Evolutionary conservation across 106 monocot genomes (phyloP).

Genomic region (Alisma plantagoaquatica): DNA sequence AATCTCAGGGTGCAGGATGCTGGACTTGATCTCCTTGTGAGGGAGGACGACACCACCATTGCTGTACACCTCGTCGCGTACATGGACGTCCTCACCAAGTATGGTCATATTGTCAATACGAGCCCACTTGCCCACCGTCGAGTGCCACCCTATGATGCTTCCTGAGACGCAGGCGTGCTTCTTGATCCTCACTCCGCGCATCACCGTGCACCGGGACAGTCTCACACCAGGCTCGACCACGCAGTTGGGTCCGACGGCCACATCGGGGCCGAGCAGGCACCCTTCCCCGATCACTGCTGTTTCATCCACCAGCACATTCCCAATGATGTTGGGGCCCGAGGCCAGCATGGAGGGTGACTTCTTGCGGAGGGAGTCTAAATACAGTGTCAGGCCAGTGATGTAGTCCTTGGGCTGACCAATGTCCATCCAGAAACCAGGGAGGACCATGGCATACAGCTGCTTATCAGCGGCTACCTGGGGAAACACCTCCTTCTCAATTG

Average conservation of each 20-base stretch:
- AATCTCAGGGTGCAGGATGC: constrained; percentile 75
- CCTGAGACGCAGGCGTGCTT: constrained; percentile 25
- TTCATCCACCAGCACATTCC: constrained; percentile 57
- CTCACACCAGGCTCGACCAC: constrained; percentile 28
- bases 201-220: constrained; percentile 30
- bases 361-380: constrained; percentile 41
- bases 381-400: constrained; percentile 44
- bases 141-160: constrained; percentile 78
- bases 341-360: constrained; percentile 34
- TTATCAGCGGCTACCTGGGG: constrained; percentile 39
- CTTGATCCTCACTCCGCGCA: constrained; percentile 26
- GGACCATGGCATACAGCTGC: constrained; percentile 51
- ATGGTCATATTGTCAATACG: constrained; percentile 83
- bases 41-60: constrained; percentile 87
- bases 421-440: constrained; percentile 70
- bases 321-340: constrained; percentile 31
- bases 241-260: constrained; percentile 42
- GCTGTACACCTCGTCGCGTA: constrained; percentile 72
- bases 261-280: constrained; percentile 61
- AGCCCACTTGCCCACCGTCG: constrained; percentile 71
- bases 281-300: constrained; percentile 51
- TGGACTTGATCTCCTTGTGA: constrained; percentile 90
- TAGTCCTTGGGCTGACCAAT: constrained; percentile 62
- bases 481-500: constrained; percentile 62
- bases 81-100: constrained; percentile 78